Percentiles rank a stretch among this genome's conserved stretches.
phyloP scores from a whole-genome alignment of 73 alveolate genomes.

The Stentor roeselii region DNA sequence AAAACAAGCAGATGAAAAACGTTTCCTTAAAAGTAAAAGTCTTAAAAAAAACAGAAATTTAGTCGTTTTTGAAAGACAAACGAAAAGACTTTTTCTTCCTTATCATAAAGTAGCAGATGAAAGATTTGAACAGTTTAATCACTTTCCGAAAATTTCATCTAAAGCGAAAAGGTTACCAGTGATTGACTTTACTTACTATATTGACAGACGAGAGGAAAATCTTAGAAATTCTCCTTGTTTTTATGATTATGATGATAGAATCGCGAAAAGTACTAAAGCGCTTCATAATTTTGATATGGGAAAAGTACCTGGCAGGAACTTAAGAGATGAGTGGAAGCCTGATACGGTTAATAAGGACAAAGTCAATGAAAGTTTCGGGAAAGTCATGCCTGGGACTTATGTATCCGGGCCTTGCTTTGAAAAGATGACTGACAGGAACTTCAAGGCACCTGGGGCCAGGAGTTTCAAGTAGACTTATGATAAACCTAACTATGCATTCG shows the following conservation, averaged over 20 bases:
- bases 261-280: neutral
- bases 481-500: conserved; percentile 33
- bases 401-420: neutral
- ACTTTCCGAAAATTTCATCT: neutral
- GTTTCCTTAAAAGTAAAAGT: neutral
- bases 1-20: too few species aligned
- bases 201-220: neutral
- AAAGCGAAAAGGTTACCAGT: neutral
- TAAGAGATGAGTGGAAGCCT: neutral
- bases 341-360: neutral
- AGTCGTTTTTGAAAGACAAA: neutral
- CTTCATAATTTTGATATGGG: neutral
- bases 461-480: neutral
- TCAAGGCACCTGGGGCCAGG: neutral
- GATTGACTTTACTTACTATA: neutral
- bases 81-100: neutral
- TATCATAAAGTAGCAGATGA: neutral
- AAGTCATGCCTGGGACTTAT: neutral
- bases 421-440: neutral
- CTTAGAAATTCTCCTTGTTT: neutral
- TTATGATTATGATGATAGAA: neutral
- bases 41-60: neutral
- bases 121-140: neutral
- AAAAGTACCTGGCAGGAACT: neutral
- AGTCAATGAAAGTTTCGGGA: neutral